phyloP scores from a whole-genome alignment of 768 basidiomycete genomes.

The Boletus edulis region DNA sequence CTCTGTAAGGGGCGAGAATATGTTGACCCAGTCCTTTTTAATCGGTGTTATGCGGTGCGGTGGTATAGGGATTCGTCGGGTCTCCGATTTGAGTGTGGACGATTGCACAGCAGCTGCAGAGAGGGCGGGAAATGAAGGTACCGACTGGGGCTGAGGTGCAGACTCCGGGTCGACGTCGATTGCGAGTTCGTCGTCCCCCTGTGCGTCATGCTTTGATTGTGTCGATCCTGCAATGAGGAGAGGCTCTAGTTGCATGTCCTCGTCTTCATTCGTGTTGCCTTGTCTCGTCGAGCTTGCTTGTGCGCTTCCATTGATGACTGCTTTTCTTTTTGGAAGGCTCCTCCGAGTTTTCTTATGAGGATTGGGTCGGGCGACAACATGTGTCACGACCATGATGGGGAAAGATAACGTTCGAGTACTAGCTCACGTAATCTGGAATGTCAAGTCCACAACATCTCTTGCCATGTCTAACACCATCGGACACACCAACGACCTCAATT shows the following conservation, averaged over 20 bases:
- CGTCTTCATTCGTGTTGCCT: slow-evolving; percentile 22
- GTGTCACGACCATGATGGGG: slow-evolving; percentile 41
- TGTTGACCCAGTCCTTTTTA: slow-evolving; percentile 94
- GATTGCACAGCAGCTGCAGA: slow-evolving; percentile 54
- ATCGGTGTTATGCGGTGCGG: slow-evolving; percentile 97
- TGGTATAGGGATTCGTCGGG: slow-evolving; percentile 86
- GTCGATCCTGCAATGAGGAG: slow-evolving; percentile 1
- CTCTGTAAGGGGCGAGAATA: slow-evolving; percentile 95
- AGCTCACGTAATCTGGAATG: slow-evolving; percentile 18
- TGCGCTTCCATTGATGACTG: slow-evolving; percentile 2
- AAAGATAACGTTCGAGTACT: slow-evolving; percentile 1
- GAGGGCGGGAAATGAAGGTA: slow-evolving; percentile 70
- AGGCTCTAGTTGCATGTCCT: slow-evolving; percentile 30
- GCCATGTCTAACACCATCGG: slow-evolving; percentile 21
- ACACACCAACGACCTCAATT: slow-evolving; percentile 26
- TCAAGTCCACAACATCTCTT: background rate
- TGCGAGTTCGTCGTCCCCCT: slow-evolving; percentile 60
- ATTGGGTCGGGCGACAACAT: slow-evolving; percentile 29
- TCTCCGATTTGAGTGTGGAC: slow-evolving; percentile 68
- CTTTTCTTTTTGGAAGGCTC: slow-evolving; percentile 41
- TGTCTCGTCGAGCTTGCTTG: slow-evolving; percentile 12
- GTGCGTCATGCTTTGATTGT: slow-evolving; percentile 10
- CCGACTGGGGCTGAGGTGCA: slow-evolving; percentile 44
- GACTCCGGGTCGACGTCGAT: slow-evolving; percentile 52
- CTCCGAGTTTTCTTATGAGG: slow-evolving; percentile 45